Evolutionary conservation across 2,329 filamentous ascomycete species (phyloP), one percentile per base, ranked within the genome.

Genomic region (Apiospora rasikravindrae): DNA sequence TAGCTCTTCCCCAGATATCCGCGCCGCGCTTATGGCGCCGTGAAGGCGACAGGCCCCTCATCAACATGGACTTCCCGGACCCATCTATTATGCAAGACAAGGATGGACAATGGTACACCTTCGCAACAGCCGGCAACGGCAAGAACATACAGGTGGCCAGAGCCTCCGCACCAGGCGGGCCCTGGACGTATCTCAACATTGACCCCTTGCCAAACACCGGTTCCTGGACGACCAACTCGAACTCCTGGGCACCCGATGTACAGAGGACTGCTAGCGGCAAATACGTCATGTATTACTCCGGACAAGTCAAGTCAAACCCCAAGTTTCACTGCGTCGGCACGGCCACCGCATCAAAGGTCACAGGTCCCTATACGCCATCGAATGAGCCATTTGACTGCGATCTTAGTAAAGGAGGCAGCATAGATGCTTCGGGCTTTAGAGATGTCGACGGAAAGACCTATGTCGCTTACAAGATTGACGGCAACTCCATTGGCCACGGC

Each of bases 401-500:
- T 0, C 76, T 85, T 0, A 81, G 82, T 6, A 77, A 83, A 70
- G 90, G 90, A 26, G 90, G 90, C 45, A 87, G 89, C 24, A 92
- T 93, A 76, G 91, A 93, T 76, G 83, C 90, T 0, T 83, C 88
- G 0, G 89, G 88, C 4, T 92, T 91, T 80, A 76, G 81, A 14
- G 90, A 93, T 76, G 78, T 79, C 14, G 84, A 86, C 61, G 88
- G 87, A 42, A 84, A 79, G 44, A 85, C 86, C 7, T 93, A 91
- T 77, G 84, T 93, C 6, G 81, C 88, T 13, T 93, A 91, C 83
- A 93, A 93, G 79, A 83, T 92, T 37, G 91, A 93, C 79, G 90
- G 90, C 49, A 92, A 92, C 80, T 84, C 83, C 72, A 80, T 87
- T 47, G 82, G 82, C 4, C 71, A 79, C 57, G 82, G 82, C n/a